These are phyloP conservation scores for Colletotrichum graminicola DNA, from an alignment of 2,329 filamentous ascomycete genomes.

Conservation along the genomic window DNA sequence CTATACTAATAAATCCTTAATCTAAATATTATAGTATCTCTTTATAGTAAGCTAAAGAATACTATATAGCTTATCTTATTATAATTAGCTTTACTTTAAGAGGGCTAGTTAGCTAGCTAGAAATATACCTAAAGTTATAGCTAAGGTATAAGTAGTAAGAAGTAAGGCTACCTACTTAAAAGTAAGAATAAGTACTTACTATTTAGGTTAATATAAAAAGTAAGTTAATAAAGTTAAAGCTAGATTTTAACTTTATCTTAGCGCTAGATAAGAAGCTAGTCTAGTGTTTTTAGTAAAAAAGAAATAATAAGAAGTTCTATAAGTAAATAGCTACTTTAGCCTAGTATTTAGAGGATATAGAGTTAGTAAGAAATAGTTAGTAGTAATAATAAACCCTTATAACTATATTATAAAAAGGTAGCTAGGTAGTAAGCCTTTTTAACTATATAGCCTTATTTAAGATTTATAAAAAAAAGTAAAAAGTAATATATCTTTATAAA, in stretches of 20 bases:
- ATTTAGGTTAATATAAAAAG: background rate
- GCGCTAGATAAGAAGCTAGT: background rate
- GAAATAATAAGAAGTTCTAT: background rate
- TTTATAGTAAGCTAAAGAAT: background rate
- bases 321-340: background rate
- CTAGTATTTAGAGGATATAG: background rate
- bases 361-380: background rate
- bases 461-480: no score
- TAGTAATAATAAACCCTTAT: background rate
- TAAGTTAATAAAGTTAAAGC: background rate
- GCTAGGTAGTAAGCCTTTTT: no score
- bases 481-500: no score
- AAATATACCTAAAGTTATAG: no score
- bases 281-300: background rate
- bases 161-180: no score
- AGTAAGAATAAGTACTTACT: background rate
- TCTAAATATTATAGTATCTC: background rate
- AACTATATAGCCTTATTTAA: no score
- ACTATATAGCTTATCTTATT: background rate
- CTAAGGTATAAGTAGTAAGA: no score
- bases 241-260: background rate
- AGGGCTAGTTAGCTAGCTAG: background rate
- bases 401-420: background rate
- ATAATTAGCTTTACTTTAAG: background rate
- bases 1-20: background rate